Base-by-base conservation (phyloP, 2,329 filamentous ascomycete species). In the Sporothrix protearum region DNA sequence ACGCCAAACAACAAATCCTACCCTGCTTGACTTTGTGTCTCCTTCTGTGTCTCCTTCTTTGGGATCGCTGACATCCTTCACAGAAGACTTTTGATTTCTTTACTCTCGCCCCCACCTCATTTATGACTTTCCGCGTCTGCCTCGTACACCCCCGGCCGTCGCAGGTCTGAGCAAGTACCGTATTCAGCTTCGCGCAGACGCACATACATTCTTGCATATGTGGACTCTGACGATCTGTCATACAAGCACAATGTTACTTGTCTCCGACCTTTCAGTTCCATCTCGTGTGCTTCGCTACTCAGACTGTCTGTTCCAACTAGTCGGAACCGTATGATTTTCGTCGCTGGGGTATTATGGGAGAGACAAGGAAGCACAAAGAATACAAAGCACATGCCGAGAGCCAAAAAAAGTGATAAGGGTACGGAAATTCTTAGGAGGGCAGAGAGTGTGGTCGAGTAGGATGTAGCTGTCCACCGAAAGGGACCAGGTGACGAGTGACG, bases 251-350 rank as follows among this genome's bases (percentile, higher is more conserved):
- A 1, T 7, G 1, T 19, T 28, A 2, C 16, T 33, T 19, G 33
- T 57, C 53, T 64, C 59, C n/a, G 19, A 25, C 6, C 22, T 45
- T 45, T 5, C n/a, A 8, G 57, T 3, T 10, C 2, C 28, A 7
- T 16, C 28, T 25, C n/a, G 42, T 7, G 59, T 16, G 3, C 59
- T 16, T 45, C 36, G n/a, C 4, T 63, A 28, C 22, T 12, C 14
- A 64, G 59, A n/a, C 59, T 64, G n/a, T 36, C 36, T 45, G 8
- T 64, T 64, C 59, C 59, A 36, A 36, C 59, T 63, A n/a, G 33
- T 36, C 59, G 59, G 36, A 36, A 42, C n/a, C 33, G n/a, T 63
- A 63, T 42, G 7, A 63, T 2, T 22, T 42, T 12, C 1, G 3
- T n/a, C 7, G 9, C 6, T 59, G 28, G 14, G 7, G 16, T 3